phyloP scores from a whole-genome alignment of 1,284 basidiomycete species.

The Sparassis latifolia region DNA sequence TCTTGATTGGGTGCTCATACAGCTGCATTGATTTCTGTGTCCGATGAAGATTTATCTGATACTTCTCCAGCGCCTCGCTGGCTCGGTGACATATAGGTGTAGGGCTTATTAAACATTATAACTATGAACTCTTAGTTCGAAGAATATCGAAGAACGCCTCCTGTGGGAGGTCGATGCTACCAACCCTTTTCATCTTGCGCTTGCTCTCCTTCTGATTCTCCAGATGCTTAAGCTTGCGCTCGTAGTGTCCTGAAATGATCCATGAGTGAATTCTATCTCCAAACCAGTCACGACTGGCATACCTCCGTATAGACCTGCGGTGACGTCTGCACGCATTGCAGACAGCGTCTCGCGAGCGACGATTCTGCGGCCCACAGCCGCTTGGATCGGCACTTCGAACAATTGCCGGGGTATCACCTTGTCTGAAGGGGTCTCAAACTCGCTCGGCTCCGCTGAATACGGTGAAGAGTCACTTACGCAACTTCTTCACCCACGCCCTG shows the following conservation, averaged over 20 bases:
- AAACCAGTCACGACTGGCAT: slow-evolving; percentile 9
- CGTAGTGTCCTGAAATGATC: slow-evolving; percentile 61
- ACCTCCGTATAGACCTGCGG: slow-evolving; percentile 91
- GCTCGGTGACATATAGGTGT: no score
- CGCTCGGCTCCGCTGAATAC: neutral
- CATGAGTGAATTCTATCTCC: no score
- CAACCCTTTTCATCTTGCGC: slow-evolving; percentile 77
- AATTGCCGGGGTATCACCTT: slow-evolving; percentile 89
- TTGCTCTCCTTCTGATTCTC: slow-evolving; percentile 93
- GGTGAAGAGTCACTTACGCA: slow-evolving; percentile 48
- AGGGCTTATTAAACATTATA: no score
- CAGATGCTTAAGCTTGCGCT: slow-evolving; percentile 88
- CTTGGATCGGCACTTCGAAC: slow-evolving; percentile 92
- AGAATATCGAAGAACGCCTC: slow-evolving; percentile 88
- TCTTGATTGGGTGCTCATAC: no score
- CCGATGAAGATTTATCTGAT: no score
- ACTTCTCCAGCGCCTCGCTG: no score
- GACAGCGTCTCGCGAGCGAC: slow-evolving; percentile 87
- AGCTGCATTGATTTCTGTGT: no score
- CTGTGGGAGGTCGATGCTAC: slow-evolving; percentile 85
- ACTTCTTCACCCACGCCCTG: slow-evolving; percentile 81
- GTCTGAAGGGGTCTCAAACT: slow-evolving; percentile 36
- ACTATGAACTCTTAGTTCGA: slow-evolving; percentile 36
- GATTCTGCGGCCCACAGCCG: slow-evolving; percentile 79
- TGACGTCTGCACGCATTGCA: slow-evolving; percentile 90